Conservation (phyloP, 2,329 filamentous ascomycete genomes). For the Periconia macrospinosa region DNA sequence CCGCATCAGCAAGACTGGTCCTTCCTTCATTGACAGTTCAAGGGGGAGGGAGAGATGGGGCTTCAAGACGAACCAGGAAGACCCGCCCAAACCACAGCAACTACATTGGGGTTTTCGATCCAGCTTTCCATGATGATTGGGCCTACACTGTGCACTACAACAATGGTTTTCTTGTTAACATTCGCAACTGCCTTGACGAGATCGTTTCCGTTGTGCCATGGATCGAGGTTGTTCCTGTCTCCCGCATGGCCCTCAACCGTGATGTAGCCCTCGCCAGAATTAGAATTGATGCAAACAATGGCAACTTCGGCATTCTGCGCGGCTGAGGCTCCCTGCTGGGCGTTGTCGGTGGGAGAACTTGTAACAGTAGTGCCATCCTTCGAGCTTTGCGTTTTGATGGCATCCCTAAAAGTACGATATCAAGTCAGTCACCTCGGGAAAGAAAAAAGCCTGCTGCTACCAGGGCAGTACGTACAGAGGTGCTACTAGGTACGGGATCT, state of each 20-base stretch:
- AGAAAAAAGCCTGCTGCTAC: too few relatives aligned
- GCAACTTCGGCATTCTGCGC: conserved; percentile 40
- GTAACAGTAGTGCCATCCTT: conserved; percentile 43
- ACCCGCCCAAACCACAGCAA: conserved; percentile 45
- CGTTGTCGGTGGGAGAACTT: conserved; percentile 44
- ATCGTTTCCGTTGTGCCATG: conserved; percentile 49
- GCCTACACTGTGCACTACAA: conserved; percentile 44
- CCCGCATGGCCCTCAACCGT: conserved; percentile 50
- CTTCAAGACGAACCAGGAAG: conserved; percentile 29
- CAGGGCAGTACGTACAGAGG: conserved; percentile 26
- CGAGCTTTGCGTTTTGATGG: conserved; percentile 43
- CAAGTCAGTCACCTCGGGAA: too few relatives aligned
- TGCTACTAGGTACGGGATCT: conserved; percentile 48
- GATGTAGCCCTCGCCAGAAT: conserved; percentile 54
- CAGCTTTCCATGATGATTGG: conserved; percentile 41
- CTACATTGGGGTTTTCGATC: conserved; percentile 41
- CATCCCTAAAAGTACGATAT: conserved; percentile 19
- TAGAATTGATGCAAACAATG: conserved; percentile 53
- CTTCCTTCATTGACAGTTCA: background rate
- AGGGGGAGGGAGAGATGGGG: background rate
- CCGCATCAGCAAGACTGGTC: background rate
- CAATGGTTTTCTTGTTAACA: conserved; percentile 42
- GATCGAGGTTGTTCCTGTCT: conserved; percentile 53
- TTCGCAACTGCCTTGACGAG: conserved; percentile 43
- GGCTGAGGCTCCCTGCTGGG: conserved; percentile 40